A percentile compares a stretch with the other conserved stretches of the same genome.
Conservation (phyloP, 805 yeast species). For the Torulaspora indica region DNA sequence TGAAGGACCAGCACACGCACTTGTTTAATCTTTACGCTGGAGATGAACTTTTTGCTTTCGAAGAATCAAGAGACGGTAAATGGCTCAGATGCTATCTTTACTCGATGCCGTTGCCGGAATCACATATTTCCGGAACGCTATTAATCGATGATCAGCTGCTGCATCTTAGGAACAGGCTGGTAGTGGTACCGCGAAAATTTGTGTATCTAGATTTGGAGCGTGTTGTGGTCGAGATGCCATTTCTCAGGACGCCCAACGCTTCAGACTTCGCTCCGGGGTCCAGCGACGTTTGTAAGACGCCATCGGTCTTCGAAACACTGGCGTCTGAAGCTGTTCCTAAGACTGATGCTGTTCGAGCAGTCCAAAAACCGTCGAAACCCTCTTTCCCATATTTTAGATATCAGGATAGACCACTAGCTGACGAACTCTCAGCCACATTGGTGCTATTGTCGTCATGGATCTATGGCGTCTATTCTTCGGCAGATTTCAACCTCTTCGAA, state of each 20-base stretch:
- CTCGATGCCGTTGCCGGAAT: constrained; percentile 64
- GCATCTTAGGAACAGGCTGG: constrained; percentile 48
- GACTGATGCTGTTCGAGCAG: neutral
- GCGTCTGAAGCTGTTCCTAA: neutral
- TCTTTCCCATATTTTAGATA: constrained; percentile 50
- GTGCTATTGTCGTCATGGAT: constrained; percentile 58
- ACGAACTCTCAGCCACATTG: constrained; percentile 56
- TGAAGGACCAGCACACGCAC: constrained; percentile 34
- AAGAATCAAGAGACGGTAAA: constrained; percentile 45
- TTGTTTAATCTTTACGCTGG: constrained; percentile 63
- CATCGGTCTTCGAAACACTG: constrained; percentile 36
- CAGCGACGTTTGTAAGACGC: constrained; percentile 19
- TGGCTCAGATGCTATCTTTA: constrained; percentile 82
- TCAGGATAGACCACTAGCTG: constrained; percentile 43
- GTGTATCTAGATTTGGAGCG: constrained; percentile 44
- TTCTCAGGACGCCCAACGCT: constrained; percentile 32
- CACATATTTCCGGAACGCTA: constrained; percentile 51
- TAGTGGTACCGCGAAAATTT: constrained; percentile 57
- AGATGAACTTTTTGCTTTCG: constrained; percentile 72
- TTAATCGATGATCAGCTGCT: constrained; percentile 61
- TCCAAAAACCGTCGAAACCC: constrained; percentile 41
- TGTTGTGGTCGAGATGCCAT: constrained; percentile 36
- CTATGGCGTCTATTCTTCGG: constrained; percentile 64
- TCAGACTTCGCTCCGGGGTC: constrained; percentile 18
- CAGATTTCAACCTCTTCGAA: constrained; percentile 59